These are phyloP conservation scores for Danielozyma ontarioensis DNA, from an alignment of 805 yeast species.

Conservation along the genomic window DNA sequence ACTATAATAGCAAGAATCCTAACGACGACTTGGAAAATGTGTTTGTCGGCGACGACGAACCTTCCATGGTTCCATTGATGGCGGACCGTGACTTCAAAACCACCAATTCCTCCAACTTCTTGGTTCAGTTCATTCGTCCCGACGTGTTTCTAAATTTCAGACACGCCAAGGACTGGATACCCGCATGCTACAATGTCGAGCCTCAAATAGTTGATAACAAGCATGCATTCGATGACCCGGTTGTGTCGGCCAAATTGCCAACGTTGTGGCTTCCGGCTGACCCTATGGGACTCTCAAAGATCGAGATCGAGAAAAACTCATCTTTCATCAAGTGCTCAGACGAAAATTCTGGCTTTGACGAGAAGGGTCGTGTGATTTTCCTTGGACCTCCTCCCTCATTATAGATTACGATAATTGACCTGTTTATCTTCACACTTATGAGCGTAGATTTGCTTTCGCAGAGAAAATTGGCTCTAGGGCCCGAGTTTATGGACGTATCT, in stretches of 20 bases:
- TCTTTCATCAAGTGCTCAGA: conserved; percentile 61
- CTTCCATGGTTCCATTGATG: conserved; percentile 49
- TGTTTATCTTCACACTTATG: not conserved
- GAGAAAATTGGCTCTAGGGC: not conserved
- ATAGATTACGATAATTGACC: not conserved
- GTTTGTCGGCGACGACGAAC: conserved; percentile 6
- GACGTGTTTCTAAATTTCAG: conserved; percentile 49
- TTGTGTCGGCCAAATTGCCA: conserved; percentile 63
- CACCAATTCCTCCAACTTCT: conserved; percentile 35
- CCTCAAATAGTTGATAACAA: conserved; percentile 43
- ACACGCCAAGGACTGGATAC: conserved; percentile 27
- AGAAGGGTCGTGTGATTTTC: conserved; percentile 27
- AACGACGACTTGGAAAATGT: conserved; percentile 12
- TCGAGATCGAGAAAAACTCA: conserved; percentile 51
- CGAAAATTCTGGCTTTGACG: conserved; percentile 52
- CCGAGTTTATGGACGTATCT: not conserved
- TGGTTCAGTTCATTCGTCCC: conserved; percentile 51
- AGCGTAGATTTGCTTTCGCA: not conserved
- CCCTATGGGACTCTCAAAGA: conserved; percentile 71
- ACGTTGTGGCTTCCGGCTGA: conserved; percentile 91
- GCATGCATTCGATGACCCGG: conserved; percentile 76
- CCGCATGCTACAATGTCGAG: conserved; percentile 28
- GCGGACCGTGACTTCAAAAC: conserved; percentile 60
- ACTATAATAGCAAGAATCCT: conserved; percentile 14
- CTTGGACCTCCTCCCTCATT: conserved; percentile 30